Evolutionary conservation across 805 yeast genomes (phyloP).

Genomic region (Lipomyces kockii): DNA sequence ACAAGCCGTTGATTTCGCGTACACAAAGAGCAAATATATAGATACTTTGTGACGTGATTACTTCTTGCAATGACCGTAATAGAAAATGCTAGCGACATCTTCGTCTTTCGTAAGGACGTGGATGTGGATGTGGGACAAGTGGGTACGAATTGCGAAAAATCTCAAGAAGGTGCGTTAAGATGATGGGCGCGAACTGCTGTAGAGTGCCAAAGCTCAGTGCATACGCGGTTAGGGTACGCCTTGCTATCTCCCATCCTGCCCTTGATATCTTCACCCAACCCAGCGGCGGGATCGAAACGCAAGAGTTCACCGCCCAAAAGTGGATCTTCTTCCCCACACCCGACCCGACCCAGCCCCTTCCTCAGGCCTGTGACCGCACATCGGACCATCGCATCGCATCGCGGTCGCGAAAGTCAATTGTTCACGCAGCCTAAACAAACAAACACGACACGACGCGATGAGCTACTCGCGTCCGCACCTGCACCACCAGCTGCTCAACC

Average conservation of each 20-base stretch:
- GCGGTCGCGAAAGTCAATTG: constrained; percentile 3
- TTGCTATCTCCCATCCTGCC: background rate
- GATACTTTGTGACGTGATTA: background rate
- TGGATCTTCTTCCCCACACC: background rate
- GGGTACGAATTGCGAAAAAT: background rate
- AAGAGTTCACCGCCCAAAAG: background rate
- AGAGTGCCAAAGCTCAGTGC: no score
- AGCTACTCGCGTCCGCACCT: constrained; percentile 29
- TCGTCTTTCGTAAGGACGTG: background rate
- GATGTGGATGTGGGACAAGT: background rate
- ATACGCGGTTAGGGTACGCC: no score
- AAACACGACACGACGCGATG: constrained; percentile 15
- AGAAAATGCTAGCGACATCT: background rate
- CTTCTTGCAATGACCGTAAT: background rate
- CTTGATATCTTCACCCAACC: background rate
- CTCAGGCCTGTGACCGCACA: background rate
- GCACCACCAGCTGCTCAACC: constrained; percentile 33
- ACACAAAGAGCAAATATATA: no score
- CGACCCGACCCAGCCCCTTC: background rate
- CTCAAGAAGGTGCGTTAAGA: background rate
- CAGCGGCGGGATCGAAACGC: background rate
- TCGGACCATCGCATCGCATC: background rate
- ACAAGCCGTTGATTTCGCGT: no score
- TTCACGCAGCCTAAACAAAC: background rate
- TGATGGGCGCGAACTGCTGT: no score